These are phyloP conservation scores for Apiospora phragmitis DNA, from an alignment of 2,329 filamentous ascomycete genomes.

Conservation along the genomic window DNA sequence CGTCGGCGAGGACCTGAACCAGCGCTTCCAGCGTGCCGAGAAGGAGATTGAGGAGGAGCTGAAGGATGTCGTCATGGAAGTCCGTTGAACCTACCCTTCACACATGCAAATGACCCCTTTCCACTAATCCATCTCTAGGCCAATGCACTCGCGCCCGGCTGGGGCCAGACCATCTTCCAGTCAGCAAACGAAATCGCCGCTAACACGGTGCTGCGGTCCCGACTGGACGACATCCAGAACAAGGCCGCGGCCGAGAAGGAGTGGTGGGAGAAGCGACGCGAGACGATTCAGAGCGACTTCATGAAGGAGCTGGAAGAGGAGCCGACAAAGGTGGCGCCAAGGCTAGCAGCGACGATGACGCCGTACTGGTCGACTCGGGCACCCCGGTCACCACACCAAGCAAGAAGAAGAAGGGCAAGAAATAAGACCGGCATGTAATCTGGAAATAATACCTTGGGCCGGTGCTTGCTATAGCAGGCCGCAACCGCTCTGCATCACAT, in stretches of 20 bases:
- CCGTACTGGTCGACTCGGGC: constrained; percentile 71
- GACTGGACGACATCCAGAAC: constrained; percentile 73
- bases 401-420: constrained; percentile 64
- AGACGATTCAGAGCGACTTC: constrained; percentile 72
- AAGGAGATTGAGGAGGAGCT: constrained; percentile 98
- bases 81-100: constrained; percentile 39
- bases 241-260: constrained; percentile 74
- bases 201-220: constrained; percentile 74
- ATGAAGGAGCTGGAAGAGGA: constrained; percentile 81
- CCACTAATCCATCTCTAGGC: constrained; percentile 56
- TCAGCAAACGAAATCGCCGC: constrained; percentile 94
- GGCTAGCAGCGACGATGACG: constrained; percentile 66
- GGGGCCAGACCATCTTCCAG: constrained; percentile 96
- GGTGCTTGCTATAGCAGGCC: neutral
- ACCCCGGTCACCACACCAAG: constrained; percentile 36
- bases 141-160: constrained; percentile 83
- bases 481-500: neutral
- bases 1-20: constrained; percentile 94
- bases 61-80: constrained; percentile 90
- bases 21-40: constrained; percentile 87
- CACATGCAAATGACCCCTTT: neutral
- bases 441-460: neutral
- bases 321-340: constrained; percentile 42
- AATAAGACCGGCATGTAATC: constrained; percentile 38
- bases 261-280: constrained; percentile 89